Percentiles rank a stretch among this genome's conserved stretches.
Evolutionary conservation across 1,284 basidiomycete genomes (phyloP).

Genomic region (Ceratobasidium sp.): DNA sequence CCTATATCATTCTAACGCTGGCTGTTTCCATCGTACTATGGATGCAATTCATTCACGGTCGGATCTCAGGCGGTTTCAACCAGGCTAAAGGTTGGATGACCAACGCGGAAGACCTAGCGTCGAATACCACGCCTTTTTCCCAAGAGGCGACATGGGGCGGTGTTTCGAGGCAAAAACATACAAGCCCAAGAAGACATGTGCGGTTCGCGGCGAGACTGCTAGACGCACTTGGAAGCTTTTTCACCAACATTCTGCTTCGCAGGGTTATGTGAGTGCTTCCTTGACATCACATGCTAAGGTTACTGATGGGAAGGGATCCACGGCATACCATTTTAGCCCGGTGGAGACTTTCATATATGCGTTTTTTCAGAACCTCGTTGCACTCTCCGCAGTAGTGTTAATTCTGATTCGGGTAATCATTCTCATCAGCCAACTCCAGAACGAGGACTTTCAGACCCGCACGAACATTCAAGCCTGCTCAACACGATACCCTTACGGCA

Average conservation of each 20-base stretch:
- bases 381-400: background rate
- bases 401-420: background rate
- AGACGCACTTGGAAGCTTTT: background rate
- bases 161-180: background rate
- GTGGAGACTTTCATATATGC: constrained; percentile 13
- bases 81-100: too few relatives aligned
- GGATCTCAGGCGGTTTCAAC: too few relatives aligned
- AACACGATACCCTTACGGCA: too few relatives aligned
- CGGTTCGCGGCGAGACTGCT: background rate
- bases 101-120: constrained; percentile 7
- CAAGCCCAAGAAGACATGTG: too few relatives aligned
- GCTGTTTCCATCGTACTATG: too few relatives aligned
- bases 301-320: too few relatives aligned
- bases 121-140: background rate
- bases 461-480: background rate
- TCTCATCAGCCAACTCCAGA: constrained; percentile 2
- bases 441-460: constrained; percentile 3
- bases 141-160: background rate
- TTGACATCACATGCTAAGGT: background rate
- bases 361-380: background rate
- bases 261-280: constrained; percentile 4
- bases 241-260: background rate
- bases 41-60: too few relatives aligned
- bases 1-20: too few relatives aligned
- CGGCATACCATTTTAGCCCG: background rate